These are phyloP conservation scores for Phytopythium montanum DNA, from an alignment of 352 stramenopile genomes.

Conservation along the genomic window DNA sequence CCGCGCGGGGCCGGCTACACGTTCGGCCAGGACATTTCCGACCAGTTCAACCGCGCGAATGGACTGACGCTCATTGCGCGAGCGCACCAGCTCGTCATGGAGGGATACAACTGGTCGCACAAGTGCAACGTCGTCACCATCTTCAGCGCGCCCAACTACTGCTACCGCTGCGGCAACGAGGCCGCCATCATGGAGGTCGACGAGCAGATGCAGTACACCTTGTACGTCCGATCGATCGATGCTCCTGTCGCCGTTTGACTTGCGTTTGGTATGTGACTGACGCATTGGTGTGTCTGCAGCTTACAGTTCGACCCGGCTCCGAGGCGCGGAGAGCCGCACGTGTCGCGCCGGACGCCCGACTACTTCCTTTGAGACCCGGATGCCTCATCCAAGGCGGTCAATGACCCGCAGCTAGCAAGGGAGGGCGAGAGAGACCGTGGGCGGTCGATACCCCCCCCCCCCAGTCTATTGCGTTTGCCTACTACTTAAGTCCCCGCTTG, in stretches of 20 bases:
- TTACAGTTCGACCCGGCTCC: conserved; percentile 95
- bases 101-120: conserved; percentile 90
- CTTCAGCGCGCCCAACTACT: conserved; percentile 99
- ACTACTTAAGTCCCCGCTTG: neutral
- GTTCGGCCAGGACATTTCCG: conserved; percentile 98
- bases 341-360: conserved; percentile 91
- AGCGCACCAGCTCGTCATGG: conserved; percentile 95
- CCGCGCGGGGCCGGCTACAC: conserved; percentile 97
- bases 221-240: conserved; percentile 60
- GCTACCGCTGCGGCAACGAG: conserved; percentile 98
- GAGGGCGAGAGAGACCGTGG: neutral
- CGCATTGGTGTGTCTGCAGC: conserved; percentile 28
- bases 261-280: conserved; percentile 2
- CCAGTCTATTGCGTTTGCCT: conserved; percentile 1
- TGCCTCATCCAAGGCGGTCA: neutral
- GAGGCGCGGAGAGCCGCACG: conserved; percentile 90
- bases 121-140: conserved; percentile 98
- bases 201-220: conserved; percentile 94
- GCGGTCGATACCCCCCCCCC: neutral
- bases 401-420: neutral
- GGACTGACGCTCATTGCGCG: conserved; percentile 97
- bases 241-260: neutral
- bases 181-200: conserved; percentile 97
- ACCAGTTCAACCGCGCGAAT: conserved; percentile 96
- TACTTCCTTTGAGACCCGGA: conserved; percentile 90